phyloP scores from a whole-genome alignment of 768 basidiomycete species.

The Holtermannia corniformis region DNA sequence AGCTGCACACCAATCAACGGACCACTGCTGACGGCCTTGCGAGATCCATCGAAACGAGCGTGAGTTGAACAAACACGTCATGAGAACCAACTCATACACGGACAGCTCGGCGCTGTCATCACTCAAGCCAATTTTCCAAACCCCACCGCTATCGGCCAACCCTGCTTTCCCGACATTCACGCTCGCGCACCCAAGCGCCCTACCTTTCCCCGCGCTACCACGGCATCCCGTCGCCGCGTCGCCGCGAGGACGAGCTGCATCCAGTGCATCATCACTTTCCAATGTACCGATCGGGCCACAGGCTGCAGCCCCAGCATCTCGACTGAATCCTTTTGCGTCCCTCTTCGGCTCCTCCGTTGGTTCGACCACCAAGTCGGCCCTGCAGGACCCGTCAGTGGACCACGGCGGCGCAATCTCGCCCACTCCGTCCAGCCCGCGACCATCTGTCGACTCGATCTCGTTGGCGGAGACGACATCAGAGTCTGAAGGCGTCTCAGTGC shows the following conservation, averaged over 20 bases:
- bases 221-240: neutral
- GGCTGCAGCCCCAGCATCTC: constrained; percentile 22
- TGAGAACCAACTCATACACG: too few species aligned
- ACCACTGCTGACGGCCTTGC: constrained; percentile 16
- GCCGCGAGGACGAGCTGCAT: constrained; percentile 5
- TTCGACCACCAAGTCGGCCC: too few species aligned
- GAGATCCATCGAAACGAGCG: constrained; percentile 20
- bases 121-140: constrained; percentile 16
- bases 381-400: too few species aligned
- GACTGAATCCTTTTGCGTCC: constrained; percentile 69
- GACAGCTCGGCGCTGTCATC: constrained; percentile 13
- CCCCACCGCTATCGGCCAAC: neutral
- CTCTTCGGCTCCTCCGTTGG: constrained; percentile 55
- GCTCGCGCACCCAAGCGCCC: constrained; percentile 30
- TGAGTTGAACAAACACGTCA: too few species aligned
- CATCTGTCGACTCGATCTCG: constrained; percentile 9
- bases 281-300: constrained; percentile 18
- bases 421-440: constrained; percentile 51
- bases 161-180: constrained; percentile 39
- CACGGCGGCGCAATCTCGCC: constrained; percentile 44
- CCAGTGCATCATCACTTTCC: constrained; percentile 16
- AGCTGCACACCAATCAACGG: constrained; percentile 44
- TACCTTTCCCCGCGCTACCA: constrained; percentile 4
- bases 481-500: constrained; percentile 30
- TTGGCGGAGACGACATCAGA: constrained; percentile 8